phyloP scores from a whole-genome alignment of 2,329 filamentous ascomycete species.

The Botrytis cinerea region DNA sequence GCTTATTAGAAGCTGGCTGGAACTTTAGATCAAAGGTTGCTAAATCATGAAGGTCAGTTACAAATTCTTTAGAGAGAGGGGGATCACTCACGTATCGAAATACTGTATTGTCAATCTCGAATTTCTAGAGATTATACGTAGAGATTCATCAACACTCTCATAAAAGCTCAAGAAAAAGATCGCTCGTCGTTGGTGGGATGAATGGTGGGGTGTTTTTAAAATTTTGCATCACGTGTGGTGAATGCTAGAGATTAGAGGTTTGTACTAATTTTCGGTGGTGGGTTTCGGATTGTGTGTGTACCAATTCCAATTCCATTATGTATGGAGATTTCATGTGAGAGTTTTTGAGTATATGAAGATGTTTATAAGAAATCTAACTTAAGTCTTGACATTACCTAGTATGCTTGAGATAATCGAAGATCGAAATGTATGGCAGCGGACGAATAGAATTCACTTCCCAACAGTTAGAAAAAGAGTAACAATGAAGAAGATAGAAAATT shows the following conservation, averaged over 20 bases:
- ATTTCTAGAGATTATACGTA: not conserved
- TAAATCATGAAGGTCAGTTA: not conserved
- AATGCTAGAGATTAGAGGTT: not conserved
- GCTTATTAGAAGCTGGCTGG: not conserved
- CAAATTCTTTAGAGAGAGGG: not conserved
- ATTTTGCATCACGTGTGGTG: constrained; percentile 2
- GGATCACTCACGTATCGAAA: not conserved
- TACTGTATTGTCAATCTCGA: not conserved
- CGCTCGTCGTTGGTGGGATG: constrained; percentile 7
- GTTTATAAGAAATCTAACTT: not conserved
- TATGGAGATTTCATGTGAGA: not conserved
- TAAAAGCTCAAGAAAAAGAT: not conserved
- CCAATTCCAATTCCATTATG: not conserved
- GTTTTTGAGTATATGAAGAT: not conserved
- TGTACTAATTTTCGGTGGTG: not conserved
- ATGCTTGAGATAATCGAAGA: not conserved
- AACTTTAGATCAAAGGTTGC: not conserved
- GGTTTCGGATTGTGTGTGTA: not conserved
- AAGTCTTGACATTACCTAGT: not conserved
- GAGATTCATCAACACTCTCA: not conserved
- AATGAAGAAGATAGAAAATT: not conserved
- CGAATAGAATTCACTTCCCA: not conserved
- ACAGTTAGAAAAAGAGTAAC: not conserved
- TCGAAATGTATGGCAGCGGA: not conserved
- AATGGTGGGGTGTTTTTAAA: constrained; percentile 14